Evolutionary conservation across 129 eudicot species (phyloP).

Genomic region (Centella asiatica): DNA sequence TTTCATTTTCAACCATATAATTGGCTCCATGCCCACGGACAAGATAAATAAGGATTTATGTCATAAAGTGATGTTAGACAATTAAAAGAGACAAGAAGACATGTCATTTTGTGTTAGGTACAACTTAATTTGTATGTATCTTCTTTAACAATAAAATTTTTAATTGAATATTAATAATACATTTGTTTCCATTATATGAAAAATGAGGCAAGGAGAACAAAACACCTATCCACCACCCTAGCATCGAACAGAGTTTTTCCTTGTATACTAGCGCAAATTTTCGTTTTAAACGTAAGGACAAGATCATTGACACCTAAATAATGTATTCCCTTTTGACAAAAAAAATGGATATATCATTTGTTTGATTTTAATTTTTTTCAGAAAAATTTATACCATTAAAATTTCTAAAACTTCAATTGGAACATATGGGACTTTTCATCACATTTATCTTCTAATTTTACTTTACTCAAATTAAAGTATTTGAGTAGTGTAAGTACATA

Average conservation of each 20-base stretch:
- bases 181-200: constrained; percentile 30
- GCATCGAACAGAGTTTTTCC: constrained; percentile 22
- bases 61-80: not conserved
- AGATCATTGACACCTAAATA: constrained; percentile 1
- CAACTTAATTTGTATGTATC: constrained; percentile 4
- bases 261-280: constrained; percentile 5
- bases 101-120: constrained; percentile 22
- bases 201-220: constrained; percentile 25
- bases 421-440: too few species aligned
- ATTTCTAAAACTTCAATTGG: too few species aligned
- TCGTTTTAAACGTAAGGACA: constrained; percentile 23
- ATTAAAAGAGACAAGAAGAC: constrained; percentile 4
- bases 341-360: too few species aligned
- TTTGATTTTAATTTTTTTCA: too few species aligned
- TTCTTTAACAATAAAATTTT: not conserved
- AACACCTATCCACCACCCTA: constrained; percentile 16
- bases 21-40: constrained; percentile 33
- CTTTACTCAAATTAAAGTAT: too few species aligned
- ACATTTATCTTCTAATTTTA: too few species aligned
- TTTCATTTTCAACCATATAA: not conserved
- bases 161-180: not conserved
- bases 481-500: too few species aligned
- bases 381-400: too few species aligned
- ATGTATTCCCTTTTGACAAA: not conserved
- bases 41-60: constrained; percentile 13